Evolutionary conservation across 495 filamentous ascomycete genomes (phyloP).

Genomic region (Penicillium soppii): DNA sequence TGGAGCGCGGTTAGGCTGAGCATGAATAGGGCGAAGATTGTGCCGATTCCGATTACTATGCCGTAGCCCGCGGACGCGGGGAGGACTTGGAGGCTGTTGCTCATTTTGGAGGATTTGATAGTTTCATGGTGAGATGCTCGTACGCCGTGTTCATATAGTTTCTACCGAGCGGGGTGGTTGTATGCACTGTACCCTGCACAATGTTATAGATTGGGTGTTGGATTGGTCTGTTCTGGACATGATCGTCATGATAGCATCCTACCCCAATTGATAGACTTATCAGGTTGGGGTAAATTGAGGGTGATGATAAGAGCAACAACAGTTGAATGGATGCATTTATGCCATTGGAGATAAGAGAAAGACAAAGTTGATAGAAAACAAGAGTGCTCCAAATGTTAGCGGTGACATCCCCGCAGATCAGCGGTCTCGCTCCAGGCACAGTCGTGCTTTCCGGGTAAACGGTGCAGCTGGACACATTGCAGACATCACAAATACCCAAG

Average conservation of each 20-base stretch:
- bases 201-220: not conserved
- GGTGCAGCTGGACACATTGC: too few species aligned
- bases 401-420: too few species aligned
- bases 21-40: conserved; percentile 45
- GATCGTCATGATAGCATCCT: not conserved
- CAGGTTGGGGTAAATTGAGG: not conserved
- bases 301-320: not conserved
- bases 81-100: conserved; percentile 22
- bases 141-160: not conserved
- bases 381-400: too few species aligned
- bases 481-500: too few species aligned
- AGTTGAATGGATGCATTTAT: not conserved
- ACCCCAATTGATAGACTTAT: conserved; percentile 2
- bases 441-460: too few species aligned
- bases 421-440: too few species aligned
- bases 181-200: not conserved
- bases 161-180: not conserved
- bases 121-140: not conserved
- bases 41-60: conserved; percentile 51
- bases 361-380: not conserved
- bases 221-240: not conserved
- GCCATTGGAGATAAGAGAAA: not conserved
- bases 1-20: conserved; percentile 42
- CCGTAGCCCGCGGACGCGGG: conserved; percentile 43
- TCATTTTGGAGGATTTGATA: conserved; percentile 17